Conservation (phyloP, 164 flowering plant species). For the Vitis amurensis region DNA sequence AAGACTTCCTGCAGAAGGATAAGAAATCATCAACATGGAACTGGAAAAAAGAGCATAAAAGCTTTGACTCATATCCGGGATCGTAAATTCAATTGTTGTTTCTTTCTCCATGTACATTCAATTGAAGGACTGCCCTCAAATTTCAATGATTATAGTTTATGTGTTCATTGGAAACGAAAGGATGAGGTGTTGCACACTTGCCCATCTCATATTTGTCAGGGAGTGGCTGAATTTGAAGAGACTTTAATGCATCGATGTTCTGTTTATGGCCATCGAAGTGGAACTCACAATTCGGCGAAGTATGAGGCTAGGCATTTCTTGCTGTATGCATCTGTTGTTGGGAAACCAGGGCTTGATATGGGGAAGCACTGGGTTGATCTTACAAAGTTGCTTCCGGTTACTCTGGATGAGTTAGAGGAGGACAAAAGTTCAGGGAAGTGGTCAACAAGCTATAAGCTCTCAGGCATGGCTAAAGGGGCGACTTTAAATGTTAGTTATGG, state of each 20-base stretch:
- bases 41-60: constrained; percentile 82
- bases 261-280: constrained; percentile 35
- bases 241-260: constrained; percentile 36
- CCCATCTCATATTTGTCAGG: constrained; percentile 22
- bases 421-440: constrained; percentile 37
- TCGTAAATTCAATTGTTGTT: constrained; percentile 59
- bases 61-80: constrained; percentile 61
- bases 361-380: constrained; percentile 60
- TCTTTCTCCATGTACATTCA: constrained; percentile 74
- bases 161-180: constrained; percentile 47
- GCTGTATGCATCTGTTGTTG: constrained; percentile 32
- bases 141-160: constrained; percentile 35
- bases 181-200: constrained; percentile 26
- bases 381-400: constrained; percentile 37
- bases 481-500: constrained; percentile 42
- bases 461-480: constrained; percentile 43
- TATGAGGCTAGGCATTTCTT: constrained; percentile 36
- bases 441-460: constrained; percentile 40
- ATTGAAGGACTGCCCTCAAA: constrained; percentile 59
- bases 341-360: constrained; percentile 37
- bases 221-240: constrained; percentile 39
- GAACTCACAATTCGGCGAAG: constrained; percentile 27
- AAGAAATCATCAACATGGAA: constrained; percentile 69
- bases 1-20: constrained; percentile 32
- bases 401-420: constrained; percentile 42